Base-by-base conservation (phyloP, 768 basidiomycete genomes). In the Collybiopsis luxurians region DNA sequence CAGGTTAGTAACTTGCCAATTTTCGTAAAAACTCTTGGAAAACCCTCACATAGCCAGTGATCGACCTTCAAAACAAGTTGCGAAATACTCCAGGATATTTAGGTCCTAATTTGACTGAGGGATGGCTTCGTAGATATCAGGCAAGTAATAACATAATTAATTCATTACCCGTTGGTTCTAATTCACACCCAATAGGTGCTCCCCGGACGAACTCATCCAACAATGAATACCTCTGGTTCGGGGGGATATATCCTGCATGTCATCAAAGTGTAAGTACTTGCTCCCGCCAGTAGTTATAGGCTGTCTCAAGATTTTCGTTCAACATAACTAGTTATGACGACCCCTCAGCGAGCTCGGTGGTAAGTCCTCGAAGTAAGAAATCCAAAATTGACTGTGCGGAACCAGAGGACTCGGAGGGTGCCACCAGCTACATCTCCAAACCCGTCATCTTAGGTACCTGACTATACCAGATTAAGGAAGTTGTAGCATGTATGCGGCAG, bases 161-260 rank as follows among this genome's bases (percentile, higher is more conserved):
- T 4, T 24, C 13, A 1, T 24, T 36, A 15, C 11, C 38, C 39
- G 21, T 27, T 49, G 19, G 38, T 50, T 28, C 39, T 26, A 36
- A 39, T 59, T n/a, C 45, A 19, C n/a, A 10, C 55, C 21, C 46
- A 39, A 7, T 56, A 83, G 75, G 87, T 95, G 15, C 78, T 99
- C n/a, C 97, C 97, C 23, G 96, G 97, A 23, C 81, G 97, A 34
- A 96, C 92, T 39, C 97, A 99, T 74, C 97, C 97, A 3, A 85
- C 83, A 61, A 98, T 99, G 97, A 87, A 79, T 55, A 90, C 86
- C 57, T 88, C 91, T 21, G 92, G 92, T 11, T 86, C 89, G 1
- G 95, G 94, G 13, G 96, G 97, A 0, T 97, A 85, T 71, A 72
- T 98, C 43, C 78, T 98, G 28, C 86, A 90, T 66, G 81, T 86